Conservation (phyloP, 2,329 filamentous ascomycete species). For the Scedosporium dehoogii region DNA sequence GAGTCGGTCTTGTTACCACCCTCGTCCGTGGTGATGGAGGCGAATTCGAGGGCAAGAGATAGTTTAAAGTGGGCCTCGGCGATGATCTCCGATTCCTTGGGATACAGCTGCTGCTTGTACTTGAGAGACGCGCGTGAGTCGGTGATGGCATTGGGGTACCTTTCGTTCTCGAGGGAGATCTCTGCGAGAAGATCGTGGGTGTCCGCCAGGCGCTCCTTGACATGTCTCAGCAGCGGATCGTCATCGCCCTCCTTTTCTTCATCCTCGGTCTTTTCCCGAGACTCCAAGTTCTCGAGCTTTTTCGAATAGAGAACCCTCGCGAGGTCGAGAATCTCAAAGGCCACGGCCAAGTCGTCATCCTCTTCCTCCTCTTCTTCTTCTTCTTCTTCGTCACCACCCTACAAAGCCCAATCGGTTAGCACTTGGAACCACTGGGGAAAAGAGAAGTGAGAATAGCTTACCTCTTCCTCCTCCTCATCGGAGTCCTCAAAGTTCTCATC, state of each 20-base stretch:
- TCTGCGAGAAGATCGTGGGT: slow-evolving; percentile 91
- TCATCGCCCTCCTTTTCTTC: slow-evolving; percentile 28
- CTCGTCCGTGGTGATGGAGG: slow-evolving; percentile 59
- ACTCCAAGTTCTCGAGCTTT: slow-evolving; percentile 32
- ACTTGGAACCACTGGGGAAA: neutral
- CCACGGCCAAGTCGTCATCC: slow-evolving; percentile 65
- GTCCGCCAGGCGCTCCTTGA: slow-evolving; percentile 82
- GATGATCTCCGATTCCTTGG: slow-evolving; percentile 71
- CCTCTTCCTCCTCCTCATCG: slow-evolving; percentile 52
- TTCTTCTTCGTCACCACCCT: slow-evolving; percentile 27
- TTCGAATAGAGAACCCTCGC: slow-evolving; percentile 57
- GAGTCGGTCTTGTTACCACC: slow-evolving; percentile 33
- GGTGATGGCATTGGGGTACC: slow-evolving; percentile 77
- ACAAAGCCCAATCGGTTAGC: slow-evolving; percentile 10
- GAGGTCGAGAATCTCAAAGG: slow-evolving; percentile 78
- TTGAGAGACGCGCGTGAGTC: slow-evolving; percentile 71
- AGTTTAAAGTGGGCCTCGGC: slow-evolving; percentile 97
- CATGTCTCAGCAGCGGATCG: slow-evolving; percentile 36
- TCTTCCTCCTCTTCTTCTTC: slow-evolving; percentile 45
- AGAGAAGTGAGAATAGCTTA: slow-evolving; percentile 20
- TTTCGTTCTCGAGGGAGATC: slow-evolving; percentile 94
- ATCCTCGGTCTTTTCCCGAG: slow-evolving; percentile 16
- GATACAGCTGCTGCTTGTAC: slow-evolving; percentile 69
- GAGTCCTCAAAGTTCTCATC: slow-evolving; percentile 88
- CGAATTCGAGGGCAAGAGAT: slow-evolving; percentile 88